Evolutionary conservation across 2,329 filamentous ascomycete genomes (phyloP).

Genomic region (Lanzia echinophila): DNA sequence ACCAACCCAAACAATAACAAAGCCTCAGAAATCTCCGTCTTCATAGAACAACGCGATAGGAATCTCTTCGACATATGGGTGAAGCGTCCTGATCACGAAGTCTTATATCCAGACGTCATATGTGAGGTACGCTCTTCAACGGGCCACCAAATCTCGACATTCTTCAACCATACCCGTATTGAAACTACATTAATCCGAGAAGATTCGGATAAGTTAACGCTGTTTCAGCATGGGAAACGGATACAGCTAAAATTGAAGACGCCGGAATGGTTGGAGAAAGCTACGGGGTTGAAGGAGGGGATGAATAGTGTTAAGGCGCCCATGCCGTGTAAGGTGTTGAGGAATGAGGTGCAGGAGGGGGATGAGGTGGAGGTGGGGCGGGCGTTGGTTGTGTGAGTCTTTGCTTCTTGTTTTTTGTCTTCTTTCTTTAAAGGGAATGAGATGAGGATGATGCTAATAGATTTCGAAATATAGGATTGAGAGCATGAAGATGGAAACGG

Average conservation of each 20-base stretch:
- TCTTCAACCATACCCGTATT: conserved; percentile 75
- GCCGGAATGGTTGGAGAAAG: conserved; percentile 81
- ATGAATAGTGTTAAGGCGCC: conserved; percentile 81
- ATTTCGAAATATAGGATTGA: conserved; percentile 52
- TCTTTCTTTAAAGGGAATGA: too few species aligned
- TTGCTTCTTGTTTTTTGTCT: conserved; percentile 36
- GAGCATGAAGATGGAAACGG: conserved; percentile 87
- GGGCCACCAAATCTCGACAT: conserved; percentile 53
- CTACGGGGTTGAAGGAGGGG: conserved; percentile 73
- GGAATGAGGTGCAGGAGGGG: conserved; percentile 80
- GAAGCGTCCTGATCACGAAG: conserved; percentile 39
- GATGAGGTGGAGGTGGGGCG: conserved; percentile 79
- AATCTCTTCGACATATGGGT: conserved; percentile 38
- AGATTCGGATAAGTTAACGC: conserved; percentile 55
- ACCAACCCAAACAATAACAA: background rate
- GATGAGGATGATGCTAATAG: conserved; percentile 28
- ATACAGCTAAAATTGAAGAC: conserved; percentile 50
- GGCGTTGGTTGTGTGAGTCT: conserved; percentile 75
- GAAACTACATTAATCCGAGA: conserved; percentile 69
- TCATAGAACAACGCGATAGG: conserved; percentile 25
- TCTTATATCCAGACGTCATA: conserved; percentile 35
- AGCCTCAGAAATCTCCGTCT: conserved; percentile 17
- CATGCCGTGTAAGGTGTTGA: conserved; percentile 95
- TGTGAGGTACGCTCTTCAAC: conserved; percentile 42
- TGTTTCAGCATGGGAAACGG: conserved; percentile 67